A percentile compares a stretch with the other conserved stretches of the same genome.
Conservation (phyloP, 495 filamentous ascomycete genomes). For the Pseudotulostoma volvatum region DNA sequence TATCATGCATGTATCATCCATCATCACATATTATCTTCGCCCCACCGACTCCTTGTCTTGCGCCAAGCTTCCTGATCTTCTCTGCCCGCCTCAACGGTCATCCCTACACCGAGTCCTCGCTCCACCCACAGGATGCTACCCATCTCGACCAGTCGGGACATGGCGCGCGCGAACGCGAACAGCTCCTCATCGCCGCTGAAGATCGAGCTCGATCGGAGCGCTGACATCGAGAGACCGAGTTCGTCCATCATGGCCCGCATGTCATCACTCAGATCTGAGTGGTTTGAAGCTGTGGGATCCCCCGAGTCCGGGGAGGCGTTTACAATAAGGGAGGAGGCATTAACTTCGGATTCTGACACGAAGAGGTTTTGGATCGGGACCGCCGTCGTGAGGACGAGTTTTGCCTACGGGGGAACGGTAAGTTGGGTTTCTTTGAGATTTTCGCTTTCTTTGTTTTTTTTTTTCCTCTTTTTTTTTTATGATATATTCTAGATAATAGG, state of each 20-base stretch:
- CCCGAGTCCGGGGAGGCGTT: conserved; percentile 5
- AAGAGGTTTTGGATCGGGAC: conserved; percentile 77
- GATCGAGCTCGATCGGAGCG: conserved; percentile 69
- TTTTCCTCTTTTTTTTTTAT: background rate
- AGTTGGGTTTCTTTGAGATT: no score
- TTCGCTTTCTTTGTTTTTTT: no score
- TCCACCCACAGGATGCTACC: conserved; percentile 91
- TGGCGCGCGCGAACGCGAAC: conserved; percentile 84
- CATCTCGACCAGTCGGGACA: conserved; percentile 82
- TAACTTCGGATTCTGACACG: conserved; percentile 63
- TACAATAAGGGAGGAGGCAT: conserved; percentile 19
- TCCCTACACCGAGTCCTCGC: conserved; percentile 61
- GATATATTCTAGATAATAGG: background rate
- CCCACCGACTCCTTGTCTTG: conserved; percentile 47
- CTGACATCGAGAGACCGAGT: conserved; percentile 67
- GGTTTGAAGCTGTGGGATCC: conserved; percentile 20
- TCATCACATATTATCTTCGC: conserved; percentile 69
- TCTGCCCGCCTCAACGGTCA: conserved; percentile 40
- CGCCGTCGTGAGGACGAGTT: conserved; percentile 80
- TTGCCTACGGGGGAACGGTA: conserved; percentile 41
- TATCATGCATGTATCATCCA: no score
- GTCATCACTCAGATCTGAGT: conserved; percentile 52
- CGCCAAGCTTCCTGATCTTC: conserved; percentile 47
- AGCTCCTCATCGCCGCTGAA: conserved; percentile 94
- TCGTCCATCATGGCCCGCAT: conserved; percentile 94